Evolutionary conservation across 2,329 filamentous ascomycete genomes (phyloP).

Genomic region (Gyromitra esculenta): DNA sequence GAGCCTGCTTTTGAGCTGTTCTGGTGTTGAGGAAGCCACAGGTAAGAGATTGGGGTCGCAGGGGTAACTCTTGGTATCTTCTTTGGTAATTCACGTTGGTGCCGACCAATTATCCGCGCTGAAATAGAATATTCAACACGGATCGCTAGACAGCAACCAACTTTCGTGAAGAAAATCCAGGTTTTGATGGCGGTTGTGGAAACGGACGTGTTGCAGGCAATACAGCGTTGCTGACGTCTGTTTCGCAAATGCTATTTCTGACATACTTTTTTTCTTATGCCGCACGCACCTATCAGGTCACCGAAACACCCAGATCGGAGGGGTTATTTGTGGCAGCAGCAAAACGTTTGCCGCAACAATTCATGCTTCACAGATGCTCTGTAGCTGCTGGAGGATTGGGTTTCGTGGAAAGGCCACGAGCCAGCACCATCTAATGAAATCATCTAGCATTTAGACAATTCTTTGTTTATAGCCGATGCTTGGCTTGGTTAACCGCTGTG

Average conservation of each 20-base stretch:
- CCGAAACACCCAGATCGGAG: slow-evolving; percentile 27
- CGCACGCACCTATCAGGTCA: slow-evolving; percentile 17
- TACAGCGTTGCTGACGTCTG: slow-evolving; percentile 30
- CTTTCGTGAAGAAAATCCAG: slow-evolving; percentile 24
- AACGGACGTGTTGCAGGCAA: slow-evolving; percentile 34
- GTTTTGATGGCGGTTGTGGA: slow-evolving; percentile 34
- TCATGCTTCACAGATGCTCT: slow-evolving; percentile 24
- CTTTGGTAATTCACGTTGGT: neutral
- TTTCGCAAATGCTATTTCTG: slow-evolving; percentile 42
- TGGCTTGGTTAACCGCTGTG: slow-evolving; percentile 16
- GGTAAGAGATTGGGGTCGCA: slow-evolving; percentile 15
- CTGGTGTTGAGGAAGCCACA: slow-evolving; percentile 1
- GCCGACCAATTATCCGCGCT: slow-evolving; percentile 25
- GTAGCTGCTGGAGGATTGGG: slow-evolving; percentile 11
- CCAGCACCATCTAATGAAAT: neutral
- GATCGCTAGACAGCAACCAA: slow-evolving; percentile 29
- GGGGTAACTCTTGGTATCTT: slow-evolving; percentile 3
- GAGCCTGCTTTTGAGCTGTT: slow-evolving; percentile 6
- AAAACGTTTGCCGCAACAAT: slow-evolving; percentile 22
- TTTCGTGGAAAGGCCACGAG: slow-evolving; percentile 4
- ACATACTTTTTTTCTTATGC: slow-evolving; percentile 20
- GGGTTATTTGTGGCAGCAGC: slow-evolving; percentile 40
- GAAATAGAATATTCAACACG: slow-evolving; percentile 32
- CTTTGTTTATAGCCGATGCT: slow-evolving; percentile 4
- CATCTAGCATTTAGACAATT: neutral